Conservation (phyloP, 257 asterid species). For the Nicotiana otophora region DNA sequence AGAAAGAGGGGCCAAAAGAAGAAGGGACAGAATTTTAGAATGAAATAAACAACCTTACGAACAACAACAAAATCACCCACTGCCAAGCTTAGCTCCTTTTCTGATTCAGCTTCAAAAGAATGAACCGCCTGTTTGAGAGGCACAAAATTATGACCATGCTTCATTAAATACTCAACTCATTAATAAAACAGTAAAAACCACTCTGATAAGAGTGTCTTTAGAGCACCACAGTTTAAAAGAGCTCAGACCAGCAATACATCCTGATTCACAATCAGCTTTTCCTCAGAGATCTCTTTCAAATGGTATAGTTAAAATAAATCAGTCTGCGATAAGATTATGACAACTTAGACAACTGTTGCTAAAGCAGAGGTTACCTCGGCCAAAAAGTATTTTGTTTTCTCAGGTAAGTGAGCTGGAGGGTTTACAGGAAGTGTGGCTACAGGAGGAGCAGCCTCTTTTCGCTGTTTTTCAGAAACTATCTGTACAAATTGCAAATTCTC, state of each 20-base stretch:
- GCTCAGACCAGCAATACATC: not conserved
- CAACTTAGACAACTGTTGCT: not conserved
- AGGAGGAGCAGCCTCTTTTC: constrained; percentile 98
- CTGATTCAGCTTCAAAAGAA: constrained; percentile 71
- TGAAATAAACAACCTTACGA: constrained; percentile 53
- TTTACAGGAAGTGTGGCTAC: constrained; percentile 73
- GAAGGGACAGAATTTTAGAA: not conserved
- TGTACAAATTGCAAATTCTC: constrained; percentile 25
- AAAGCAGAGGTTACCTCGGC: constrained; percentile 65
- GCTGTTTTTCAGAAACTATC: constrained; percentile 94
- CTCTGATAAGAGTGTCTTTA: not conserved
- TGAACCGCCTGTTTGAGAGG: constrained; percentile 51
- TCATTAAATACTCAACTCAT: constrained; percentile 1
- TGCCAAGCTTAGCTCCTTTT: constrained; percentile 75
- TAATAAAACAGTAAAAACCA: not conserved
- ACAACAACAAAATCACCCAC: constrained; percentile 84
- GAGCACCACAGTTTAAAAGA: not conserved
- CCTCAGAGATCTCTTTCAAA: not conserved
- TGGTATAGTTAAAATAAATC: not conserved
- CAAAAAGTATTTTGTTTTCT: constrained; percentile 73
- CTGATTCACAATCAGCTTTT: constrained; percentile 3
- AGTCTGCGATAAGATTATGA: not conserved
- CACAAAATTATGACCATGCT: not conserved
- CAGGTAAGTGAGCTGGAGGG: constrained; percentile 48
- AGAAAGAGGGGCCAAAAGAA: not conserved